Evolutionary conservation across 768 basidiomycete genomes (phyloP), one percentile per base, ranked within the genome.

Genomic region (Pulveroboletus sp.): DNA sequence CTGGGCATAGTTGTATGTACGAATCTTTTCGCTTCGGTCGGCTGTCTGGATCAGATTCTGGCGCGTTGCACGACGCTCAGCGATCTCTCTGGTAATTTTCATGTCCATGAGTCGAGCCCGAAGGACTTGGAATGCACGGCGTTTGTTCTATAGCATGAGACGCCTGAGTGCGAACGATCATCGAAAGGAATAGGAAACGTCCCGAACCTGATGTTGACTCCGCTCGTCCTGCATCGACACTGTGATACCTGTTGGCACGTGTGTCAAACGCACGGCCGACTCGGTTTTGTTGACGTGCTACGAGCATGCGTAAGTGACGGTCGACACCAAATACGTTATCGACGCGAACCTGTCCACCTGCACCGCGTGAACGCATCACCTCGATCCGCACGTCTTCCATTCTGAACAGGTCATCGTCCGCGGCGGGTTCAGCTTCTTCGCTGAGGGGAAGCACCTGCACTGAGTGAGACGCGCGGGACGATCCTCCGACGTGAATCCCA

Each of bases 241-340:
- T 1, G 86, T 88, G 47, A 98, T 85, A 0, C 95, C 93, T 4
- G 92, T 89, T 1, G 96, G 95, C 13, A 88, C 71, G 60, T 99
- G 96, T 0, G 93, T 95, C 39, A 98, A 69, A 1, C 96, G 84
- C 18, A 99, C 93, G 3, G 96, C 95, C 3, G 95, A 97, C 69
- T 99, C 96, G 0, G 96, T 98, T 76, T 87, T 91, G 72, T 99
- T 99, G 61, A 98, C 96, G 69, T 98, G 95, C 87, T 97, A 51
- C 5, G 11, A n/a, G 28, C 11, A 39, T 1, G n/a, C 10, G 6
- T 33, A 17, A 32, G 33, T 28, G 33, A 41, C 32, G 46, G 17
- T n/a, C 10, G 21, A 13, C 21, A 18, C 38, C 6, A 18, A 17
- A 21, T 10, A 17, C 2, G 8, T 28, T 11, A 32, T 26, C 10